Conservation (phyloP, 352 stramenopile genomes). For the Phytophthora brassicae region DNA sequence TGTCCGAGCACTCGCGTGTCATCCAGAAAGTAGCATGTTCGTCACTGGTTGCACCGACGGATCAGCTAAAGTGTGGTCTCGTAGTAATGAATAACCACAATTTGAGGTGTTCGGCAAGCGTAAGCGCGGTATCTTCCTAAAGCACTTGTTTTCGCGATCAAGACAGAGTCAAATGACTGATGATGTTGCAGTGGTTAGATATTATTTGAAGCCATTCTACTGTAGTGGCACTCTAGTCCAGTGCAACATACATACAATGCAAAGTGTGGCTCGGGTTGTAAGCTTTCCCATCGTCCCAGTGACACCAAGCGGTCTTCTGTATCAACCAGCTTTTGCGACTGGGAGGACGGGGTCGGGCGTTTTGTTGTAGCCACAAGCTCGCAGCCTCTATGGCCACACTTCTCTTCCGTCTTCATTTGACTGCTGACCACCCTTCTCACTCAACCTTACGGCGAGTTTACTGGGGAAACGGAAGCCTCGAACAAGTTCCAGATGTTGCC, state of each 20-base stretch:
- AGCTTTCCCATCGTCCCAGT: constrained; percentile 44
- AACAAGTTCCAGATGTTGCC: constrained; percentile 88
- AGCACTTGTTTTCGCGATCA: neutral
- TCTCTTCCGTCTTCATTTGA: constrained; percentile 12
- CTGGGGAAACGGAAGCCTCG: constrained; percentile 26
- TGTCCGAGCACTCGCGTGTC: constrained; percentile 58
- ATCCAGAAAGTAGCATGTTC: constrained; percentile 68
- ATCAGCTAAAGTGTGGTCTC: constrained; percentile 72
- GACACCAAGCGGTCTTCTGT: constrained; percentile 29
- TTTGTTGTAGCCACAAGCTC: constrained; percentile 21
- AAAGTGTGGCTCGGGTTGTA: constrained; percentile 17
- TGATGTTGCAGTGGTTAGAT: constrained; percentile 25
- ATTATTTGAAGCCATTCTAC: constrained; percentile 23
- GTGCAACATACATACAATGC: constrained; percentile 23
- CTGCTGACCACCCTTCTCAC: neutral
- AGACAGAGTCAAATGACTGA: neutral
- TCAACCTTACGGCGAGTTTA: constrained; percentile 24
- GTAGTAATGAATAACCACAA: constrained; percentile 11
- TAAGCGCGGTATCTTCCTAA: neutral
- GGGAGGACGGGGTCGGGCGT: constrained; percentile 39
- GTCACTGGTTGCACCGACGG: constrained; percentile 64
- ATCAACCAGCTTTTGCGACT: constrained; percentile 35
- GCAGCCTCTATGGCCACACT: constrained; percentile 4
- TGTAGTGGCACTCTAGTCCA: constrained; percentile 22
- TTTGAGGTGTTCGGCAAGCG: too few relatives aligned